phyloP scores from a whole-genome alignment of 257 asterid species.

The Jasminum sambac region DNA sequence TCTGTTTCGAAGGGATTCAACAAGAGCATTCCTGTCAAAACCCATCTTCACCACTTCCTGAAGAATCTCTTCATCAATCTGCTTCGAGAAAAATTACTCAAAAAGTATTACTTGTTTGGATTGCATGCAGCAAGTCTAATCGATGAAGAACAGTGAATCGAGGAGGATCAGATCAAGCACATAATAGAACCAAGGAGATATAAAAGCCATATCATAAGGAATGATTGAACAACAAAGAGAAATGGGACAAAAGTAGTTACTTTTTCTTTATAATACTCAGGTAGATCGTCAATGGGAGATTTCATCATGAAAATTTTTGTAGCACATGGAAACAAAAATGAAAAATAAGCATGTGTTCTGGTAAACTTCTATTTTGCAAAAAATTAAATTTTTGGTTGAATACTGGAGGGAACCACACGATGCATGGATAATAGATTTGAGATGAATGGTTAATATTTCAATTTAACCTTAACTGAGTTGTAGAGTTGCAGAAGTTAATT shows the following conservation, averaged over 20 bases:
- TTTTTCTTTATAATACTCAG: slow-evolving; percentile 5
- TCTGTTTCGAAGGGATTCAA: slow-evolving; percentile 77
- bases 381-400: too few relatives aligned
- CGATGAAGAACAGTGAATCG: background rate
- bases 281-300: background rate
- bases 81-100: slow-evolving; percentile 26
- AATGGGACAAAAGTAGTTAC: background rate
- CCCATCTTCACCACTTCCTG: slow-evolving; percentile 85
- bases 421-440: too few relatives aligned
- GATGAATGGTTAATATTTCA: too few relatives aligned
- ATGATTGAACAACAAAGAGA: background rate
- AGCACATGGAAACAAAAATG: background rate
- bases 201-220: slow-evolving; percentile 1
- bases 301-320: background rate
- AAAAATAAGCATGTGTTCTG: background rate
- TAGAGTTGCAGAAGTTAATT: too few relatives aligned
- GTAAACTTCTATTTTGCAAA: too few relatives aligned
- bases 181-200: slow-evolving; percentile 4
- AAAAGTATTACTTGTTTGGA: slow-evolving; percentile 16
- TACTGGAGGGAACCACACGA: too few relatives aligned
- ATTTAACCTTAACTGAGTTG: too few relatives aligned
- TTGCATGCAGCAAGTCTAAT: slow-evolving; percentile 5
- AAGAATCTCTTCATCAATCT: slow-evolving; percentile 93
- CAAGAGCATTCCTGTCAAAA: slow-evolving; percentile 60
- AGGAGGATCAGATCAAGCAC: slow-evolving; percentile 17